A percentile compares a stretch with the other conserved stretches of the same genome.
Evolutionary conservation across 805 yeast genomes (phyloP).

Genomic region (Phaffomyces antillensis): DNA sequence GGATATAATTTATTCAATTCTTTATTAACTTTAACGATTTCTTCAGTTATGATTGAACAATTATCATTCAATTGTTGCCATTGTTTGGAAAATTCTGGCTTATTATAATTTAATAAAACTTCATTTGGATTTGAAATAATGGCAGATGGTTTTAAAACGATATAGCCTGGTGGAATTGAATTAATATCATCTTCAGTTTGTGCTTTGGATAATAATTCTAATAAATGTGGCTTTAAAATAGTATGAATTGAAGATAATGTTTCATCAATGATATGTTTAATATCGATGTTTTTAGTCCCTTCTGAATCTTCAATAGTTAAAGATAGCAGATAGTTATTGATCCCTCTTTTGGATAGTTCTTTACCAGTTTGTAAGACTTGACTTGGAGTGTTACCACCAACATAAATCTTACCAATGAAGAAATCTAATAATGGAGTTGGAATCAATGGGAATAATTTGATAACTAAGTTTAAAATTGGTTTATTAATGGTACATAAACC

Average conservation of each 20-base stretch:
- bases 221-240: conserved; percentile 66
- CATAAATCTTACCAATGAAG: conserved; percentile 74
- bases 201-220: conserved; percentile 37
- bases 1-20: conserved; percentile 47
- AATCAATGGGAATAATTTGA: conserved; percentile 61
- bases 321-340: conserved; percentile 92
- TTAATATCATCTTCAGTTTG: conserved; percentile 40
- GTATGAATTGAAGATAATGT: conserved; percentile 61
- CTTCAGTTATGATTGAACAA: conserved; percentile 56
- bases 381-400: conserved; percentile 77
- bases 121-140: conserved; percentile 70
- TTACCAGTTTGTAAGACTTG: conserved; percentile 70
- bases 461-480: conserved; percentile 51
- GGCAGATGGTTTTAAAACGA: conserved; percentile 92
- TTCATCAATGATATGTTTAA: conserved; percentile 50
- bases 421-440: conserved; percentile 67
- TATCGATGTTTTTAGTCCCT: conserved; percentile 57
- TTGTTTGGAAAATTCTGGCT: conserved; percentile 40
- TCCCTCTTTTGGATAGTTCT: conserved; percentile 62
- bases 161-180: conserved; percentile 81
- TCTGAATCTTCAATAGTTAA: conserved; percentile 90
- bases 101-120: conserved; percentile 54
- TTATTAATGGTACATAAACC: conserved; percentile 65
- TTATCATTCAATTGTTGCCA: conserved; percentile 59
- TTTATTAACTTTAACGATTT: conserved; percentile 46